Percentiles rank a stretch among this genome's conserved stretches.
Evolutionary conservation across 2,329 filamentous ascomycete species (phyloP).

Genomic region (Colletotrichum filicis): DNA sequence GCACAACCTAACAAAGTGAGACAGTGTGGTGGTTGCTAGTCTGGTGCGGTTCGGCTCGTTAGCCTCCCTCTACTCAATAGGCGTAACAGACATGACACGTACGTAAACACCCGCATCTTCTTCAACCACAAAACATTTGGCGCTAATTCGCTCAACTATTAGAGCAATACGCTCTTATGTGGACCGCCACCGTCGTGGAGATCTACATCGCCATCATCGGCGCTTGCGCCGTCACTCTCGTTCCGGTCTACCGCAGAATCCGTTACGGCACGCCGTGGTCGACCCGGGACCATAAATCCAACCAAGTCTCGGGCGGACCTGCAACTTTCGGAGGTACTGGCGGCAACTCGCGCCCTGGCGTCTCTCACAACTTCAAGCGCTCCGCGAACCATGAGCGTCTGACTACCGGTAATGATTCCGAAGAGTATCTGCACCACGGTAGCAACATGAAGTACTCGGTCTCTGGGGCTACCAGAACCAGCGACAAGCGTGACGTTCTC

Average conservation of each 20-base stretch:
- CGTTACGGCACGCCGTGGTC: conserved; percentile 23
- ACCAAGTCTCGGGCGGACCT: not conserved
- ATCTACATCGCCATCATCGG: conserved; percentile 22
- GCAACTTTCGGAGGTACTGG: not conserved
- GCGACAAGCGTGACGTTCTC: not conserved
- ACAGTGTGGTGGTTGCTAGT: conserved; percentile 18
- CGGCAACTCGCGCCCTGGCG: not conserved
- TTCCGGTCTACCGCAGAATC: conserved; percentile 17
- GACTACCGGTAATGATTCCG: conserved; percentile 11
- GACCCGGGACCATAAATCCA: conserved; percentile 13
- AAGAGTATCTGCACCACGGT: conserved; percentile 12
- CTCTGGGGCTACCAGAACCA: not conserved
- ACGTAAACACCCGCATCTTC: not conserved
- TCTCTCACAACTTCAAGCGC: conserved; percentile 16
- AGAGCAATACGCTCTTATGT: conserved; percentile 25
- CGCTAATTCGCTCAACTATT: not conserved
- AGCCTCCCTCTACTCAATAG: conserved; percentile 10
- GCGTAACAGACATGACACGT: conserved; percentile 21
- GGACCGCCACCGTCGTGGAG: conserved; percentile 23
- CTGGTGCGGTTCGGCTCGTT: conserved; percentile 18
- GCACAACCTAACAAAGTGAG: not conserved
- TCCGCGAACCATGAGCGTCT: conserved; percentile 15
- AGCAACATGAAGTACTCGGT: conserved; percentile 14
- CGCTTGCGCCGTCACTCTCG: conserved; percentile 17
- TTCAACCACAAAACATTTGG: not conserved